Percentiles rank a stretch among this genome's conserved stretches.
phyloP scores from a whole-genome alignment of 306 rosid genomes.

The Lotus japonicus region DNA sequence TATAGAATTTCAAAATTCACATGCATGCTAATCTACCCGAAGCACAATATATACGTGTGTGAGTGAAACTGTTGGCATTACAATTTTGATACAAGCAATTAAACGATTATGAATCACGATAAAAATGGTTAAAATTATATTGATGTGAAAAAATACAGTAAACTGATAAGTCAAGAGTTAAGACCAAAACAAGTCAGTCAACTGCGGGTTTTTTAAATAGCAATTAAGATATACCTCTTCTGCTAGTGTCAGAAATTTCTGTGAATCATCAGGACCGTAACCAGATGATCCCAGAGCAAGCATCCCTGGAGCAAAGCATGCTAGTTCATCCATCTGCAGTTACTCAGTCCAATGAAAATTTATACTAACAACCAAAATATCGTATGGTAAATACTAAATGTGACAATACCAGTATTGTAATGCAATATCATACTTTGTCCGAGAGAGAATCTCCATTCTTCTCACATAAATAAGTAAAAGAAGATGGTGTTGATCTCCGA shows the following conservation, averaged over 20 bases:
- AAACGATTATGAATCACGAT: not conserved
- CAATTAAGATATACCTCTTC: slow-evolving; percentile 66
- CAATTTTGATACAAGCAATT: not conserved
- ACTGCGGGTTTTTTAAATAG: not conserved
- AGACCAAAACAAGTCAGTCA: slow-evolving; percentile 3
- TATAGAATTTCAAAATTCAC: slow-evolving; percentile 15
- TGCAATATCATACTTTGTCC: slow-evolving; percentile 58
- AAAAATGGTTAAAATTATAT: not conserved
- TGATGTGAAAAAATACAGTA: not conserved
- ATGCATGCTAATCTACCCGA: not conserved
- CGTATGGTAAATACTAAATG: not conserved
- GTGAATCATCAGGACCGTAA: slow-evolving; percentile 67
- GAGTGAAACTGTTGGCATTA: not conserved
- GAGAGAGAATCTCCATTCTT: slow-evolving; percentile 73
- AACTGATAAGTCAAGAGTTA: not conserved
- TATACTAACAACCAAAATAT: not conserved
- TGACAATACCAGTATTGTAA: not conserved
- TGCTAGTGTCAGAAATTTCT: slow-evolving; percentile 70
- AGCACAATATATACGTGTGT: too few relatives aligned
- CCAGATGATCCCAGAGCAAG: slow-evolving; percentile 90
- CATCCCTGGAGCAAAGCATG: slow-evolving; percentile 99
- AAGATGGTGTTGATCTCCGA: slow-evolving; percentile 81
- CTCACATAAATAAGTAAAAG: slow-evolving; percentile 91
- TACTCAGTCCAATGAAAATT: slow-evolving; percentile 16
- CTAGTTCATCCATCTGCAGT: slow-evolving; percentile 97